Base-by-base conservation (phyloP, 805 yeast genomes). In the Candida fluviatilis region DNA sequence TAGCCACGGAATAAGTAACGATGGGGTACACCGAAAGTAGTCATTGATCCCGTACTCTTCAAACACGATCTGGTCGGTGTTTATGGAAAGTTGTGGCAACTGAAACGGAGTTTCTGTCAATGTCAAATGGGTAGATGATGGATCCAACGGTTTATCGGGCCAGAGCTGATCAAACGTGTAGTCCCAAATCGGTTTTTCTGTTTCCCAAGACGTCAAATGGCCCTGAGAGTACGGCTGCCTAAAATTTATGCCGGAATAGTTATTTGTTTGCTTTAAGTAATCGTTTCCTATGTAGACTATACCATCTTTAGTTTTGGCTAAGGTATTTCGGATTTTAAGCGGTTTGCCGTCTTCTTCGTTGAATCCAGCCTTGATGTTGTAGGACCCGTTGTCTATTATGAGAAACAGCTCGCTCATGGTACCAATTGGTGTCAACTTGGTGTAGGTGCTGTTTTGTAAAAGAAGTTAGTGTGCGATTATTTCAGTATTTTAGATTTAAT, bases 111-210 rank as follows among this genome's bases (percentile, higher is more conserved):
- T 69, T 51, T 93, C 97, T 2, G 90, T 80, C 35, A 86, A 69
- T 0, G 89, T 69, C 30, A 93, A 65, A 39, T 83, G 78, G 2
- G 76, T 64, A 1, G 34, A 19, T 8, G 47, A 30, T 2, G 53
- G 47, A 34, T 55, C 59, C 4, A 55, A 29, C 16, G 44, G 51
- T 12, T 45, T 38, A 7, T 41, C 31, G 4, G 43, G 39, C 7
- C 39, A 38, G 12, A 47, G 30, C 19, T 43, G 40, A 27, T 56
- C 73, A 55, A 88, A 70, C 4, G 82, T 73, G 47, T 83, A 78
- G 57, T 93, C 98, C 99, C 98, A 93, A 2, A 93, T 74, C 16
- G 83, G 82, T 51, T 83, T 84, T 55, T 93, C 89, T 2, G 85
- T 64, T 46, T 87, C 95, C 99, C 98, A 93, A 27, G 91, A 86